Evolutionary conservation across 2,329 filamentous ascomycete genomes (phyloP).

Genomic region (Rhynchosporium secalis): DNA sequence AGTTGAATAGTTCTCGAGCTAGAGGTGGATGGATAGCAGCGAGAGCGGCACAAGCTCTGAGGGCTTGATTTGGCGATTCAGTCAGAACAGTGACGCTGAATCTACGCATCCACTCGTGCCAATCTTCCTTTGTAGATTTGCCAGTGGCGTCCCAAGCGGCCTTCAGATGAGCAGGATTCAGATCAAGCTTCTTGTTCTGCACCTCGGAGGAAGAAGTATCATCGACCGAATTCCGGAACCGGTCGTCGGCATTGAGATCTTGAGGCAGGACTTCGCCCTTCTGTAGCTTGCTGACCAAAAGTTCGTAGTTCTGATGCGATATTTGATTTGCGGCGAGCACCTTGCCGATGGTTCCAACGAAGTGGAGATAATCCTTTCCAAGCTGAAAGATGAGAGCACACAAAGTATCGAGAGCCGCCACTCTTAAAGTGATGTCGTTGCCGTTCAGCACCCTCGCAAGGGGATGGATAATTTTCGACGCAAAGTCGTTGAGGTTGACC

Average conservation of each 20-base stretch:
- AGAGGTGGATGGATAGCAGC: slow-evolving; percentile 90
- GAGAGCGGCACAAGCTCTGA: slow-evolving; percentile 88
- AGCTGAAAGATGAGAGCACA: slow-evolving; percentile 95
- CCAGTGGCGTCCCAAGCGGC: slow-evolving; percentile 95
- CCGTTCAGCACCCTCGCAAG: slow-evolving; percentile 78
- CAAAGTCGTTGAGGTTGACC: slow-evolving; percentile 96
- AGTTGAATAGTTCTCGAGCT: slow-evolving; percentile 94
- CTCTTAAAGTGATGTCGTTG: slow-evolving; percentile 70
- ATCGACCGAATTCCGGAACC: slow-evolving; percentile 74
- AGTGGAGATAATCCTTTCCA: slow-evolving; percentile 92
- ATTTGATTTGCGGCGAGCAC: slow-evolving; percentile 77
- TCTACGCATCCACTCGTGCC: slow-evolving; percentile 97
- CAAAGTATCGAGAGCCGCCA: slow-evolving; percentile 86
- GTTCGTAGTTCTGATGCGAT: slow-evolving; percentile 86
- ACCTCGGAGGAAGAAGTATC: slow-evolving; percentile 82
- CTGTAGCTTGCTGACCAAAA: slow-evolving; percentile 87
- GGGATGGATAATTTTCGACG: slow-evolving; percentile 93
- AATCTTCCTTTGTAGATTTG: slow-evolving; percentile 97
- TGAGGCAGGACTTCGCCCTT: slow-evolving; percentile 95
- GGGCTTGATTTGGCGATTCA: slow-evolving; percentile 92
- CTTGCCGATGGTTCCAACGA: slow-evolving; percentile 91
- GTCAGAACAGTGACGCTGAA: slow-evolving; percentile 94
- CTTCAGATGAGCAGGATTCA: slow-evolving; percentile 97
- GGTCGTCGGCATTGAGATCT: slow-evolving; percentile 83
- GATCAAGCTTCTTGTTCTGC: slow-evolving; percentile 88